Evolutionary conservation across 2,329 filamentous ascomycete genomes (phyloP).

Genomic region (Kalaharituber pfeilii): DNA sequence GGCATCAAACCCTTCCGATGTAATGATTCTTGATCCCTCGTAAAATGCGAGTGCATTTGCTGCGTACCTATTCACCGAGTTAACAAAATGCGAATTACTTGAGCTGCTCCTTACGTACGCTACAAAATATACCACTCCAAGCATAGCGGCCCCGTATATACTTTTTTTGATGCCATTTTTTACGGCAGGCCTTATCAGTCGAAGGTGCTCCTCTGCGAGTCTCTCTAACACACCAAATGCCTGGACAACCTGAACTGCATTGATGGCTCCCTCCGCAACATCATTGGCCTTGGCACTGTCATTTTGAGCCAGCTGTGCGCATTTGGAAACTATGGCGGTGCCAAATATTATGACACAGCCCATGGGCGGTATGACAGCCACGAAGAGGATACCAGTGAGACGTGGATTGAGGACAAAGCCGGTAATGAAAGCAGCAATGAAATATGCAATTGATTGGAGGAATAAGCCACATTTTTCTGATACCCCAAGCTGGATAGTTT

Average conservation of each 20-base stretch:
- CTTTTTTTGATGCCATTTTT: slow-evolving; percentile 36
- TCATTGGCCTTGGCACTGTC: slow-evolving; percentile 30
- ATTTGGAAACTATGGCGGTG: slow-evolving; percentile 29
- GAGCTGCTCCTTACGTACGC: slow-evolving; percentile 26
- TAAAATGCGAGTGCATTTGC: slow-evolving; percentile 52
- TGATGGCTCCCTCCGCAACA: slow-evolving; percentile 32
- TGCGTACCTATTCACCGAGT: slow-evolving; percentile 35
- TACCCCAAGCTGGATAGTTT: slow-evolving; percentile 48
- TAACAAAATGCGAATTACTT: not conserved
- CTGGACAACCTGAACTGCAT: slow-evolving; percentile 33
- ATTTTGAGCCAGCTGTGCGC: slow-evolving; percentile 27
- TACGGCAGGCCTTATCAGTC: slow-evolving; percentile 10
- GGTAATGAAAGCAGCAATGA: slow-evolving; percentile 48
- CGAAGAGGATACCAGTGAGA: slow-evolving; percentile 44
- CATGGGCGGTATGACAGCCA: slow-evolving; percentile 35
- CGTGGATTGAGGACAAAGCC: slow-evolving; percentile 47
- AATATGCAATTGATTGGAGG: slow-evolving; percentile 45
- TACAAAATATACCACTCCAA: slow-evolving; percentile 48
- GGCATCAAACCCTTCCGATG: slow-evolving; percentile 17
- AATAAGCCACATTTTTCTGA: slow-evolving; percentile 54
- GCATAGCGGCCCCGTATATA: slow-evolving; percentile 38
- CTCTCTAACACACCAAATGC: slow-evolving; percentile 27
- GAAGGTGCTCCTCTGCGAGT: slow-evolving; percentile 13
- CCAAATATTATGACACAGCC: slow-evolving; percentile 29
- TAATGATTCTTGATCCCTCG: slow-evolving; percentile 43